Evolutionary conservation across 257 asterid species (phyloP).

Genomic region (Ophiorrhiza pumila): DNA sequence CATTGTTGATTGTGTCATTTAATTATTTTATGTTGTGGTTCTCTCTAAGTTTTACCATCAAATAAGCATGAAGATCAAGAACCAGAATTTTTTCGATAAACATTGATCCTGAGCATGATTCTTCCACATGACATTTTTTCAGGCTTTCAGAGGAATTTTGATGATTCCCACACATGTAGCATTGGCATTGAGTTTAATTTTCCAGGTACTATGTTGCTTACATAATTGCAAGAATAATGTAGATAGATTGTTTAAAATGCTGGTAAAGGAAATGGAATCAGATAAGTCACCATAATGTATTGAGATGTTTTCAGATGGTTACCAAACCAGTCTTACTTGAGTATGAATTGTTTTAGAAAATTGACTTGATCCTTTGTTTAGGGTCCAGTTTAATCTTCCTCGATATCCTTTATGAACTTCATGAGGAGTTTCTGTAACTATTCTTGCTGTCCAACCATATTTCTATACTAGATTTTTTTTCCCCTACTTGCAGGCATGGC

Average conservation of each 20-base stretch:
- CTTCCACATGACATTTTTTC: slow-evolving; percentile 27
- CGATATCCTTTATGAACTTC: not conserved
- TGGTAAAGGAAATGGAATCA: not conserved
- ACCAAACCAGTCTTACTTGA: not conserved
- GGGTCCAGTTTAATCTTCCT: not conserved
- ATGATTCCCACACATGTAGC: slow-evolving; percentile 73
- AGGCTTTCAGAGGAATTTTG: slow-evolving; percentile 81
- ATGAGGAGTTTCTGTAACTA: not conserved
- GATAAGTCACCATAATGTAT: not conserved
- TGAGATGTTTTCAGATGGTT: not conserved
- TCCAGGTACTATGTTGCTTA: slow-evolving; percentile 53
- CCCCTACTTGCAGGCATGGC: slow-evolving; percentile 58
- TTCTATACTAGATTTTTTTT: not conserved
- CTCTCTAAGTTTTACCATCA: not conserved
- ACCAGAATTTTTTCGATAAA: not conserved
- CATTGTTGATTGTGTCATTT: not conserved
- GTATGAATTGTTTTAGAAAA: not conserved
- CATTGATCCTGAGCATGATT: slow-evolving; percentile 1
- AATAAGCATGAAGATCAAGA: not conserved
- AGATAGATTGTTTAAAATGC: not conserved
- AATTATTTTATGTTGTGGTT: not conserved
- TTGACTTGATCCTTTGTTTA: not conserved
- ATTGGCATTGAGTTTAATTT: slow-evolving; percentile 65
- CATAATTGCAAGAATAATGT: not conserved
- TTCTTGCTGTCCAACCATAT: not conserved